These are phyloP conservation scores for Alloascoidea hylecoeti DNA, from an alignment of 805 yeast genomes.

Conservation along the genomic window DNA sequence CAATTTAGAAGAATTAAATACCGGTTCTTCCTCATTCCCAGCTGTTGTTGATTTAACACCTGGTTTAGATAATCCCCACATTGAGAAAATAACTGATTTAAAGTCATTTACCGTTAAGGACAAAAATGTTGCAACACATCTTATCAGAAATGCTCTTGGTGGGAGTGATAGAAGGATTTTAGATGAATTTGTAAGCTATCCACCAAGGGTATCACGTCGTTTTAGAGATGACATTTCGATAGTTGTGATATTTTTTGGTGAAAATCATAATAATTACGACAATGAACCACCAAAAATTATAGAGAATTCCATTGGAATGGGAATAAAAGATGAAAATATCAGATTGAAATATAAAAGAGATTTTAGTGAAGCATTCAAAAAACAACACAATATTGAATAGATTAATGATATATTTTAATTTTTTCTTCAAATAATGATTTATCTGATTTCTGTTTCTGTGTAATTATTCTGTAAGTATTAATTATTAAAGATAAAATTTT, in stretches of 20 bases:
- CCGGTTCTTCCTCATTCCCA: background rate
- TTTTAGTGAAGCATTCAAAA: too few relatives aligned
- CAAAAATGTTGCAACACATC: slow-evolving; percentile 65
- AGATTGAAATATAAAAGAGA: too few relatives aligned
- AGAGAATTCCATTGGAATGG: too few relatives aligned
- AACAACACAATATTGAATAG: too few relatives aligned
- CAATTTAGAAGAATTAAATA: background rate
- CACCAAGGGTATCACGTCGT: slow-evolving; percentile 65
- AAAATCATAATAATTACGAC: background rate
- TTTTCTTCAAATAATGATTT: too few relatives aligned
- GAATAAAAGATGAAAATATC: too few relatives aligned
- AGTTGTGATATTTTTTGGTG: slow-evolving; percentile 70
- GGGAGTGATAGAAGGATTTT: slow-evolving; percentile 63
- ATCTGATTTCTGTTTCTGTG: too few relatives aligned
- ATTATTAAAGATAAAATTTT: too few relatives aligned
- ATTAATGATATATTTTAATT: too few relatives aligned
- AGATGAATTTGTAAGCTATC: slow-evolving; percentile 62
- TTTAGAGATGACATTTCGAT: slow-evolving; percentile 81
- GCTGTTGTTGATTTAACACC: background rate
- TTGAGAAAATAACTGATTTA: slow-evolving; percentile 2
- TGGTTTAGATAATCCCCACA: too few relatives aligned
- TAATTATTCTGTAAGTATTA: too few relatives aligned
- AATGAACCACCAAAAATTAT: too few relatives aligned
- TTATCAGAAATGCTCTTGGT: slow-evolving; percentile 71
- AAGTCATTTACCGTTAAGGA: slow-evolving; percentile 32